Percentiles rank a stretch among this genome's conserved stretches.
phyloP scores from a whole-genome alignment of 73 alveolate genomes.

The Tetrahymena borealis region DNA sequence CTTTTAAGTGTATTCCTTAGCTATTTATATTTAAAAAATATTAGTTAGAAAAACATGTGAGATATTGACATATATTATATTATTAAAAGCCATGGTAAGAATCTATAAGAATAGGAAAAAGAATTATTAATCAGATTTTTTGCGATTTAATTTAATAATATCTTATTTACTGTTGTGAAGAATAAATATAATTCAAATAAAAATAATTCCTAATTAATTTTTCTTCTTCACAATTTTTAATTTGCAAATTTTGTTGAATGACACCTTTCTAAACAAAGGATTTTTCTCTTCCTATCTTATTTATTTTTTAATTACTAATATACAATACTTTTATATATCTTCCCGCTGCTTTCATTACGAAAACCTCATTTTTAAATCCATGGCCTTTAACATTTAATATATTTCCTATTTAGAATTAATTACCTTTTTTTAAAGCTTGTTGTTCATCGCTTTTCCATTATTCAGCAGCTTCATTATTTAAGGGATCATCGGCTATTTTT shows the following conservation, averaged over 20 bases:
- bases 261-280: not conserved
- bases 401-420: conserved; percentile 61
- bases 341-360: too few relatives aligned
- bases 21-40: not conserved
- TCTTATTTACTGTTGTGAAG: not conserved
- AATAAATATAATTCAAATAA: not conserved
- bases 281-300: not conserved
- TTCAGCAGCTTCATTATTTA: conserved; percentile 77
- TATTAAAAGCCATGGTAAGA: not conserved
- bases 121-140: not conserved
- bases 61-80: not conserved
- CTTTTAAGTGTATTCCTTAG: not conserved
- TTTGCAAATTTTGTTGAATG: not conserved
- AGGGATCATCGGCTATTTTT: conserved; percentile 74
- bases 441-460: conserved; percentile 72
- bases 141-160: not conserved
- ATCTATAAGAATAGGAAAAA: not conserved
- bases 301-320: not conserved
- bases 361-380: too few relatives aligned
- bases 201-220: not conserved
- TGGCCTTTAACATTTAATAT: too few relatives aligned
- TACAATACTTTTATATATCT: not conserved
- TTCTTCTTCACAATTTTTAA: not conserved
- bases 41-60: not conserved
- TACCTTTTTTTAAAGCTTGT: conserved; percentile 77